phyloP scores from a whole-genome alignment of 2,329 filamentous ascomycete species.

The Zymoseptoria pseudotritici region DNA sequence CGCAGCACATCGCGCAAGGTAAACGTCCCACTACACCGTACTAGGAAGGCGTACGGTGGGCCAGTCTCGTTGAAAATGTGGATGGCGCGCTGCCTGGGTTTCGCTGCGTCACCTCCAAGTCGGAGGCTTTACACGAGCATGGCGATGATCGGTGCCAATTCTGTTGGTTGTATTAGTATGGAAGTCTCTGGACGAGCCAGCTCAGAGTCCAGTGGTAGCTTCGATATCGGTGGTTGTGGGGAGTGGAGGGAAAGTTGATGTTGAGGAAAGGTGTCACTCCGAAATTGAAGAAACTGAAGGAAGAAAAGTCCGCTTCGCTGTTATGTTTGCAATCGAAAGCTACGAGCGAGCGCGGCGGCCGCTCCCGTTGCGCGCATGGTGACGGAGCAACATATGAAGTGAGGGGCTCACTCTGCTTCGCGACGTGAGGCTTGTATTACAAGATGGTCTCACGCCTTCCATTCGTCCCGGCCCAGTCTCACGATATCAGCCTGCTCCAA shows the following conservation, averaged over 20 bases:
- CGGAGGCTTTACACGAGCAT: not conserved
- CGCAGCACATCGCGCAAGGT: not conserved
- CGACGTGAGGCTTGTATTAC: not conserved
- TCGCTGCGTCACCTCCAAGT: too few relatives aligned
- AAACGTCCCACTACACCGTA: not conserved
- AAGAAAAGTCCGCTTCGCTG: not conserved
- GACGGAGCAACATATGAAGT: not conserved
- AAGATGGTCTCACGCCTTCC: slow-evolving; percentile 8
- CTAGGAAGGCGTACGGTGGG: not conserved
- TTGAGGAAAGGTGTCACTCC: not conserved
- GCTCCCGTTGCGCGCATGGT: not conserved
- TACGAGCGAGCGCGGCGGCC: not conserved
- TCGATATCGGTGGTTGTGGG: not conserved
- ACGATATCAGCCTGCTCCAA: slow-evolving; percentile 14
- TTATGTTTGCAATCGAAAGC: not conserved
- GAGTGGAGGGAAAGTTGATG: not conserved
- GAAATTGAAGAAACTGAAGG: not conserved
- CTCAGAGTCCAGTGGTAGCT: not conserved
- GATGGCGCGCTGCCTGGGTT: not conserved
- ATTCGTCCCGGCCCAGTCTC: slow-evolving; percentile 10
- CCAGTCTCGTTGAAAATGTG: not conserved
- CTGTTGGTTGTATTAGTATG: not conserved
- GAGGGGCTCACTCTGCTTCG: not conserved
- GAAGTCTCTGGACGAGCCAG: not conserved
- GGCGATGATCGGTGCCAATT: not conserved